Conservation (phyloP, 805 yeast genomes). For the Hanseniaspora lachancei region DNA sequence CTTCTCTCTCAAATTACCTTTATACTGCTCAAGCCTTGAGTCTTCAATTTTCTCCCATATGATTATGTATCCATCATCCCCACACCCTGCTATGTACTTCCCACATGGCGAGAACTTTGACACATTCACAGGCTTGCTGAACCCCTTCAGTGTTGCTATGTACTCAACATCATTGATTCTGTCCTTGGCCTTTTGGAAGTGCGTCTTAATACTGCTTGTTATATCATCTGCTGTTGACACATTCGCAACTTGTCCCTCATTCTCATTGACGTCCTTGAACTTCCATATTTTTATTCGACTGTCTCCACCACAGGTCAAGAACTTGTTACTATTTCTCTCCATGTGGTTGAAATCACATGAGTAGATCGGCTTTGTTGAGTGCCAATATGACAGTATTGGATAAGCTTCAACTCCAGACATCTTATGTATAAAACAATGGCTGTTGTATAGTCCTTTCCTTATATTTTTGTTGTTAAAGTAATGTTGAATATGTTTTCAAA, state of each 20-base stretch:
- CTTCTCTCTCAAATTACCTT: constrained; percentile 35
- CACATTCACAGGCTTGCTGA: constrained; percentile 87
- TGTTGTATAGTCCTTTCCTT: neutral
- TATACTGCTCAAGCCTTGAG: constrained; percentile 12
- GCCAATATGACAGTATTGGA: constrained; percentile 22
- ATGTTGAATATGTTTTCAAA: neutral
- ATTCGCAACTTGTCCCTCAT: neutral
- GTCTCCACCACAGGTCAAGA: constrained; percentile 92
- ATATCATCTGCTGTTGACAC: constrained; percentile 6
- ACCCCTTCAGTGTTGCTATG: constrained; percentile 68
- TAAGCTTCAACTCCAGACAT: constrained; percentile 12
- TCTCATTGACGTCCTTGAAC: constrained; percentile 15
- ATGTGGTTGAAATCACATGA: constrained; percentile 51
- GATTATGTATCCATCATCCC: constrained; percentile 85
- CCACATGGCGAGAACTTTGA: constrained; percentile 48
- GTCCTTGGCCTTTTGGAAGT: constrained; percentile 18
- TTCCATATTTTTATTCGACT: constrained; percentile 62
- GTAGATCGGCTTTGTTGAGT: constrained; percentile 62
- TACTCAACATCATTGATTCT: constrained; percentile 48
- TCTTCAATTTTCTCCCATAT: constrained; percentile 41
- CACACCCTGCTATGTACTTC: constrained; percentile 60
- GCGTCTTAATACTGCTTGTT: constrained; percentile 25
- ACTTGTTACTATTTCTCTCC: constrained; percentile 27
- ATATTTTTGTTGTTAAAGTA: too few relatives aligned
- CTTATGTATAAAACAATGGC: too few relatives aligned